Conservation (phyloP, 306 rosid genomes). For the Casuarina cunninghamiana region DNA sequence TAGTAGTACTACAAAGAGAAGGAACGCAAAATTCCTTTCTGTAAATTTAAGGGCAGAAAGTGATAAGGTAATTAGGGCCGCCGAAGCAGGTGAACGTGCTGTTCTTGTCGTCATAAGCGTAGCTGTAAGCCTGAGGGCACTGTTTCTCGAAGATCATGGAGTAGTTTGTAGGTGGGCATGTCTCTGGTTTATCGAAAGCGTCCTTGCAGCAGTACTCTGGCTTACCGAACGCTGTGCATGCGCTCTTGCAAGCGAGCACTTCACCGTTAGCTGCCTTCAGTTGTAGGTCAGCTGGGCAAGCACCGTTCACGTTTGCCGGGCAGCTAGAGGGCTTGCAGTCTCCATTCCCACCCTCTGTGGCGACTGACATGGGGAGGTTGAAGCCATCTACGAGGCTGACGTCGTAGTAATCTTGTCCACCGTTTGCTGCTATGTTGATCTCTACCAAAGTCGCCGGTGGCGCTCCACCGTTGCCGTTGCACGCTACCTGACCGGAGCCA, state of each 20-base stretch:
- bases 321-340: slow-evolving; percentile 25
- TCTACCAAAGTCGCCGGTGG: slow-evolving; percentile 48
- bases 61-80: slow-evolving; percentile 39
- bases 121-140: slow-evolving; percentile 45
- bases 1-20: not conserved
- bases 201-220: slow-evolving; percentile 61
- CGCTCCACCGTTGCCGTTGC: slow-evolving; percentile 38
- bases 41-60: slow-evolving; percentile 35
- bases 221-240: slow-evolving; percentile 42
- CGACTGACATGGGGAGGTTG: slow-evolving; percentile 35
- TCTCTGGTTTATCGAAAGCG: not conserved
- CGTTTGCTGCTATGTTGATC: slow-evolving; percentile 24
- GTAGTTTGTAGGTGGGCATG: slow-evolving; percentile 37
- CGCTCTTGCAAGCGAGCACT: slow-evolving; percentile 70
- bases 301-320: slow-evolving; percentile 20
- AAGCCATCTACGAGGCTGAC: slow-evolving; percentile 46
- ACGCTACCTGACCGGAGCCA: slow-evolving; percentile 30
- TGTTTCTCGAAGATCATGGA: slow-evolving; percentile 36
- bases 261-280: slow-evolving; percentile 25
- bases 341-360: slow-evolving; percentile 28
- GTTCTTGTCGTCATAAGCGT: slow-evolving; percentile 40
- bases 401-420: slow-evolving; percentile 43
- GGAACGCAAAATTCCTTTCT: not conserved
- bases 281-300: slow-evolving; percentile 32
- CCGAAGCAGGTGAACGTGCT: slow-evolving; percentile 38